Conservation (phyloP, 139 green algal genomes). For the Asterochloris erici region DNA sequence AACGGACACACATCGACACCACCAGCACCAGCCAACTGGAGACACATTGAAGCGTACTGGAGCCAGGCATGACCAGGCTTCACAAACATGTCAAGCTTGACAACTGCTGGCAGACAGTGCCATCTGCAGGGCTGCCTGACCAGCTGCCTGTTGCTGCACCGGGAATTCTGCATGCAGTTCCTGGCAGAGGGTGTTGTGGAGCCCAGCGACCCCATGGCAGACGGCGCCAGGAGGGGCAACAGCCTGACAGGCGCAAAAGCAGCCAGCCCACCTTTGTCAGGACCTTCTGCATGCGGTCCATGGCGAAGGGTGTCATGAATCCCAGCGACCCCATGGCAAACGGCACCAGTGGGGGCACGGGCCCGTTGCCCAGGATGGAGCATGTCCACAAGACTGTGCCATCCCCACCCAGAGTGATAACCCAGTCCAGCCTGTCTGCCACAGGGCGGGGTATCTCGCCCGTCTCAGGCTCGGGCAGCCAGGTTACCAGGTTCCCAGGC, state of each 20-base stretch:
- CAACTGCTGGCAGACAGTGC: no score
- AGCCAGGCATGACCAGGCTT: no score
- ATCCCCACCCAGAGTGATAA: constrained; percentile 85
- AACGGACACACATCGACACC: no score
- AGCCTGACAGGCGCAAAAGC: no score
- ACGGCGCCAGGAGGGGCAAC: constrained; percentile 76
- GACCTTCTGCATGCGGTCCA: constrained; percentile 38
- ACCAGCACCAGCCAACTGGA: no score
- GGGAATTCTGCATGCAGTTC: no score
- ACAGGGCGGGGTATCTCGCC: constrained; percentile 42
- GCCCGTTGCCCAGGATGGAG: constrained; percentile 71
- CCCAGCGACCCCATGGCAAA: constrained; percentile 89
- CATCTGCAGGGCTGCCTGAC: no score
- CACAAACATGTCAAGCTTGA: no score
- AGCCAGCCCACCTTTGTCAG: constrained; percentile 33
- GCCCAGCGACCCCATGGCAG: constrained; percentile 86
- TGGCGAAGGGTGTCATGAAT: constrained; percentile 83
- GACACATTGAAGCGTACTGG: no score
- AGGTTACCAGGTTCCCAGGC: constrained; percentile 4
- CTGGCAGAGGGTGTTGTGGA: constrained; percentile 84
- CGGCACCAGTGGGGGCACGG: constrained; percentile 76
- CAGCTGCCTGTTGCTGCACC: no score
- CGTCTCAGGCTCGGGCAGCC: constrained; percentile 12
- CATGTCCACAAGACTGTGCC: constrained; percentile 90
- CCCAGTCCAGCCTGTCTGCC: constrained; percentile 65